These are phyloP conservation scores for Jatropha multifida DNA, from an alignment of 441 rosid species.

Conservation along the genomic window DNA sequence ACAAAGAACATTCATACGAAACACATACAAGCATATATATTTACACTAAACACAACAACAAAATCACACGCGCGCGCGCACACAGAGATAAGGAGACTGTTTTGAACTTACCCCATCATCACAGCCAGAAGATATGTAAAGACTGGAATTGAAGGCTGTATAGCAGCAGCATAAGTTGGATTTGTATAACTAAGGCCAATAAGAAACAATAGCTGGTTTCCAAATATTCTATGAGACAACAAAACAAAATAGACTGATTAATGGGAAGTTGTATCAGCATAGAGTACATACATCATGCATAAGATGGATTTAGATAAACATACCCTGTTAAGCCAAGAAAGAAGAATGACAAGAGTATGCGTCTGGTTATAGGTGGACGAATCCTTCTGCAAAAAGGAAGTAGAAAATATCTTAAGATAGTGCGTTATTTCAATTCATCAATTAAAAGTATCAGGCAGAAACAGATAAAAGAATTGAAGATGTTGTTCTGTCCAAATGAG, in stretches of 20 bases:
- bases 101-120: constrained; percentile 74
- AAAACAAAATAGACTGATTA: constrained; percentile 12
- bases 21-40: constrained; percentile 4
- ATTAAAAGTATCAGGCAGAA: neutral
- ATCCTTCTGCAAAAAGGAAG: constrained; percentile 52
- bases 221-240: constrained; percentile 71
- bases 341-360: constrained; percentile 68
- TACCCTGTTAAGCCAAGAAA: constrained; percentile 93
- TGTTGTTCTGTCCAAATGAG: neutral
- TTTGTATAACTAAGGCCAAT: constrained; percentile 93
- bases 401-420: neutral
- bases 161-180: constrained; percentile 98
- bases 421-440: neutral
- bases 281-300: neutral
- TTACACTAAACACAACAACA: neutral
- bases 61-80: neutral
- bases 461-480: neutral
- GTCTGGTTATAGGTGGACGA: constrained; percentile 72
- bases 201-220: constrained; percentile 94
- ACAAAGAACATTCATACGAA: constrained; percentile 22
- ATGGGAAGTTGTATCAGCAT: constrained; percentile 1
- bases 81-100: neutral
- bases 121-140: constrained; percentile 91
- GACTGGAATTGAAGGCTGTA: constrained; percentile 96
- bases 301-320: constrained; percentile 18